Conservation (phyloP, 202 grass and related monocot genomes). For the Saccharum hybrid region DNA sequence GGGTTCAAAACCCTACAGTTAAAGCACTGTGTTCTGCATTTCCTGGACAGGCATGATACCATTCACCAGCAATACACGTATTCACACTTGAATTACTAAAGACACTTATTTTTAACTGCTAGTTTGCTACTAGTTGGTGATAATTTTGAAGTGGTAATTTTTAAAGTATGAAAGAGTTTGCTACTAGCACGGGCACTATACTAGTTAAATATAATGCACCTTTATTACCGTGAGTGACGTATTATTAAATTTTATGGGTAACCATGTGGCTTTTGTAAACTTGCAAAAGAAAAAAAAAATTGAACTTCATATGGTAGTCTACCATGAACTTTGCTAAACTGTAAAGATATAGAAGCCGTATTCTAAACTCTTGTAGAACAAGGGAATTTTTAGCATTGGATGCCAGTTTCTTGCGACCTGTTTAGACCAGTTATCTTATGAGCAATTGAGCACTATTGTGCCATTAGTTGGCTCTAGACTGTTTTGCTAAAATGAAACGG, state of each 20-base stretch:
- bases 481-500: constrained; percentile 26
- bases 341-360: not conserved
- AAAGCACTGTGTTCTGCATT: constrained; percentile 78
- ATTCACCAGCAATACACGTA: not conserved
- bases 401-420: not conserved
- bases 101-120: not conserved
- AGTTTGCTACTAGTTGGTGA: not conserved
- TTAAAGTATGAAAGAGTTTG: not conserved
- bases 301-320: not conserved
- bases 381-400: not conserved
- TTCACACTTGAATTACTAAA: not conserved
- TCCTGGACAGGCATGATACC: constrained; percentile 63
- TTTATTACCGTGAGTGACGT: not conserved
- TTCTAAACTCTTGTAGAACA: not conserved
- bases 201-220: not conserved
- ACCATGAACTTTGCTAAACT: not conserved
- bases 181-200: no score
- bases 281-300: not conserved
- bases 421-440: not conserved
- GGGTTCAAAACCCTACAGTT: constrained; percentile 72
- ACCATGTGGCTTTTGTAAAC: not conserved
- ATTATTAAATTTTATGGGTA: not conserved
- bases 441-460: not conserved
- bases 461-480: not conserved
- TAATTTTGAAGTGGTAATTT: not conserved